These are phyloP conservation scores for Gossypium schwendimanii DNA, from an alignment of 441 rosid genomes.

Conservation along the genomic window DNA sequence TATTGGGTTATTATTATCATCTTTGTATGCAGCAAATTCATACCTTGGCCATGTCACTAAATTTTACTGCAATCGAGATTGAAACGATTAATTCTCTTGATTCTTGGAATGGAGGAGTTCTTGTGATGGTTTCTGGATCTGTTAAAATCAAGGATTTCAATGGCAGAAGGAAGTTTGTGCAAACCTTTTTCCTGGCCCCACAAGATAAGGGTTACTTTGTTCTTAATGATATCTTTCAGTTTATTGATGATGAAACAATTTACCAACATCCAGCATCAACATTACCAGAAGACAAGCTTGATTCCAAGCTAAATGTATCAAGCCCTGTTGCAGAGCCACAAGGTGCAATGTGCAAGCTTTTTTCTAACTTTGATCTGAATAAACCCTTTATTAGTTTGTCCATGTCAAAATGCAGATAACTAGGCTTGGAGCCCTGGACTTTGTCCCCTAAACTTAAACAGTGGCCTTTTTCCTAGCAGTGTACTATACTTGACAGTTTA, in stretches of 20 bases:
- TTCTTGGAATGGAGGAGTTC: conserved; percentile 62
- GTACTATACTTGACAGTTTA: not conserved
- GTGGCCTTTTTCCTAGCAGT: not conserved
- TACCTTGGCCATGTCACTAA: conserved; percentile 43
- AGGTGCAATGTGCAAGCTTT: conserved; percentile 34
- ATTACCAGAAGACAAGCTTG: conserved; percentile 41
- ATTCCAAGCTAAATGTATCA: conserved; percentile 43
- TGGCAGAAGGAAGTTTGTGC: conserved; percentile 49
- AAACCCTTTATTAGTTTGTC: not conserved
- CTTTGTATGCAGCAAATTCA: conserved; percentile 50
- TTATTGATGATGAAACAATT: conserved; percentile 35
- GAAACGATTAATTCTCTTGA: conserved; percentile 60
- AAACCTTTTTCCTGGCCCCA: conserved; percentile 69
- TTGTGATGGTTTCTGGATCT: conserved; percentile 59
- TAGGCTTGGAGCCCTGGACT: not conserved
- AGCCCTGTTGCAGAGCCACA: conserved; percentile 51
- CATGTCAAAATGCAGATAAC: not conserved
- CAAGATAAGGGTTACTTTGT: conserved; percentile 67
- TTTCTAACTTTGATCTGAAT: not conserved
- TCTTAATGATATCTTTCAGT: conserved; percentile 61
- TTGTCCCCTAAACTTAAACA: not conserved
- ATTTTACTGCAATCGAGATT: conserved; percentile 59
- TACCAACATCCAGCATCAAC: conserved; percentile 38
- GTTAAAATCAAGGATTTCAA: conserved; percentile 45
- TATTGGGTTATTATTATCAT: not conserved